A percentile compares a stretch with the other conserved stretches of the same genome.
Conservation (phyloP, 1,139 yeast species). For the Suhomyces yuchorum region DNA sequence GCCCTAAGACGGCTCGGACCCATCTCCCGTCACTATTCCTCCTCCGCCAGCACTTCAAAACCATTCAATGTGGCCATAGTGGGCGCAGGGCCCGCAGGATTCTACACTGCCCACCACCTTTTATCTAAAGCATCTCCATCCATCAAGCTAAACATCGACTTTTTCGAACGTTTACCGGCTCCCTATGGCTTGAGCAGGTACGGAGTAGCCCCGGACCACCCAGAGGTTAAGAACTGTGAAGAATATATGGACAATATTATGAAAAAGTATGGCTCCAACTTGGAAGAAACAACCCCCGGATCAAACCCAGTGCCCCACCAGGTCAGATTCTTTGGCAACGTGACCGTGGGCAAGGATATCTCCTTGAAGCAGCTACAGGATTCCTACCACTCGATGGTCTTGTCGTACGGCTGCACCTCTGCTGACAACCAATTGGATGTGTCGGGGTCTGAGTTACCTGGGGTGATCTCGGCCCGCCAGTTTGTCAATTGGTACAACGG, state of each 20-base stretch:
- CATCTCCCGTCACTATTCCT: constrained; percentile 1
- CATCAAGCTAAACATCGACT: constrained; percentile 49
- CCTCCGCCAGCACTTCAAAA: background rate
- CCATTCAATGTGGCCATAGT: constrained; percentile 59
- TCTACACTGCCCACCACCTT: constrained; percentile 81
- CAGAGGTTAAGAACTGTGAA: constrained; percentile 90
- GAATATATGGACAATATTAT: constrained; percentile 74
- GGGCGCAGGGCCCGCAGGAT: constrained; percentile 97
- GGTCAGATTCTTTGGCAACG: constrained; percentile 74
- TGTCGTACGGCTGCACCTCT: constrained; percentile 80
- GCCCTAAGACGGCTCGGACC: background rate
- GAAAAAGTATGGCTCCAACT: constrained; percentile 17
- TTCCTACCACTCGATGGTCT: constrained; percentile 69
- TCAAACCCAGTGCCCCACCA: constrained; percentile 21
- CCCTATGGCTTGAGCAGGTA: constrained; percentile 90
- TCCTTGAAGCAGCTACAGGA: constrained; percentile 49
- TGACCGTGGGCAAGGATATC: constrained; percentile 60
- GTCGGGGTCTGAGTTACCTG: constrained; percentile 61
- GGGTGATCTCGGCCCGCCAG: constrained; percentile 80
- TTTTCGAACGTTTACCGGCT: constrained; percentile 81
- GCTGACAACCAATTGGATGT: constrained; percentile 58
- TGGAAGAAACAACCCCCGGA: background rate
- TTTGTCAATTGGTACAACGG: constrained; percentile 98
- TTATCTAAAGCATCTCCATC: constrained; percentile 47
- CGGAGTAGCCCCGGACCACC: constrained; percentile 99